phyloP scores from a whole-genome alignment of 441 rosid species.

The Raphanus hybrid region DNA sequence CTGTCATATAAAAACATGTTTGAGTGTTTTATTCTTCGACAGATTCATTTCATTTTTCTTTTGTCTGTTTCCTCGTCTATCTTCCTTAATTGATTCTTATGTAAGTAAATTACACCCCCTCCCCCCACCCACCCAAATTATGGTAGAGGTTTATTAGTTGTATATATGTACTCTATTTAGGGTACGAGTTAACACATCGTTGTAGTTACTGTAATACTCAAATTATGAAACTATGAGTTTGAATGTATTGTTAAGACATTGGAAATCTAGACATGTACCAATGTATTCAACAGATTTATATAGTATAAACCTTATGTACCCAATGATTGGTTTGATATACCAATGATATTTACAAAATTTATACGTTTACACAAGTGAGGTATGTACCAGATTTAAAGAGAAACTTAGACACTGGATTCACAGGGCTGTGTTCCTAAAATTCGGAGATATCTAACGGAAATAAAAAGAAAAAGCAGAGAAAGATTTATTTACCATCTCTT shows the following conservation, averaged over 20 bases:
- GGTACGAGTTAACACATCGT: background rate
- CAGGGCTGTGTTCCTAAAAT: too few relatives aligned
- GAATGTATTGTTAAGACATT: background rate
- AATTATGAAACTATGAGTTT: background rate
- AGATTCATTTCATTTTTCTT: slow-evolving; percentile 19
- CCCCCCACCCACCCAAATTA: background rate
- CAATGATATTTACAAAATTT: too few relatives aligned
- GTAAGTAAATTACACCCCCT: background rate
- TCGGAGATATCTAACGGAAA: too few relatives aligned
- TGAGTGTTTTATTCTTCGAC: slow-evolving; percentile 27
- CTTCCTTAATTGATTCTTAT: background rate
- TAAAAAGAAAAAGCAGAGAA: too few relatives aligned
- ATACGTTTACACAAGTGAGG: too few relatives aligned
- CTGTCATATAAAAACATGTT: slow-evolving; percentile 17
- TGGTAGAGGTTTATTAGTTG: background rate
- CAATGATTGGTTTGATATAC: too few relatives aligned
- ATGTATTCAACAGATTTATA: too few relatives aligned
- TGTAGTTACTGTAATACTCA: background rate
- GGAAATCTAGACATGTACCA: background rate
- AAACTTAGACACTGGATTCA: too few relatives aligned
- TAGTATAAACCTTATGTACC: too few relatives aligned
- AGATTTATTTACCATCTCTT: too few relatives aligned
- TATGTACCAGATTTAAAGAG: too few relatives aligned
- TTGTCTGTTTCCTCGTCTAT: slow-evolving; percentile 23
- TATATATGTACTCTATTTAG: background rate